Conservation (phyloP, 768 basidiomycete genomes). For the Trametes punicea region DNA sequence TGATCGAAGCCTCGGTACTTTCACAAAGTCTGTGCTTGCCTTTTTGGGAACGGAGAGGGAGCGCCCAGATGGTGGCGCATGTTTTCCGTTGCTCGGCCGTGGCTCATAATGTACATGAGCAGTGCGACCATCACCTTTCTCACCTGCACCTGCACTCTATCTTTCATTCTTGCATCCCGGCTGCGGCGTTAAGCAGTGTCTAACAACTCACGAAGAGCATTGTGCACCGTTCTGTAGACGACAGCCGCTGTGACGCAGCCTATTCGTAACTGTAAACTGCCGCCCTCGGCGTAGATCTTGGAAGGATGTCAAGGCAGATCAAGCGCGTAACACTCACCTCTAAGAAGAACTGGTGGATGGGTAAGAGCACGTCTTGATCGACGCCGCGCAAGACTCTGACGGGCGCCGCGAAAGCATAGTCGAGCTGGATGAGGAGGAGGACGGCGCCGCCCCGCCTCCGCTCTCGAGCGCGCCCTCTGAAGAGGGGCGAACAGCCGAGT, state of each 20-base stretch:
- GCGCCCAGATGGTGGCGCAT: neutral
- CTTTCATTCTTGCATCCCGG: too few species aligned
- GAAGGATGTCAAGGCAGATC: conserved; percentile 42
- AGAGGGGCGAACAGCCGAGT: conserved; percentile 50
- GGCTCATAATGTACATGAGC: neutral
- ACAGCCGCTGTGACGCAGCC: too few species aligned
- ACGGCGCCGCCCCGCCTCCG: conserved; percentile 32
- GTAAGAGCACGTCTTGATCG: conserved; percentile 39
- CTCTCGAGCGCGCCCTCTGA: conserved; percentile 46
- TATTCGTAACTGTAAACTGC: too few species aligned
- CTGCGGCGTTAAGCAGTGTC: too few species aligned
- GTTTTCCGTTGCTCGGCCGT: neutral
- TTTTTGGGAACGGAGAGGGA: neutral
- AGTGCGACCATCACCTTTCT: neutral
- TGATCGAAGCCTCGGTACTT: too few species aligned
- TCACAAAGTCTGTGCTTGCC: neutral
- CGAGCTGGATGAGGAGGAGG: conserved; percentile 70
- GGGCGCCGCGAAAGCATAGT: conserved; percentile 40
- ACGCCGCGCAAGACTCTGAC: neutral
- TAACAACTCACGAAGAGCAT: too few species aligned
- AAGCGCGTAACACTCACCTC: conserved; percentile 77
- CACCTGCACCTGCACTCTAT: neutral
- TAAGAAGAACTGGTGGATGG: conserved; percentile 95
- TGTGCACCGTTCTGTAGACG: too few species aligned
- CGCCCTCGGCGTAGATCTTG: neutral